Conservation (phyloP, 768 basidiomycete genomes). For the Panus rudis region DNA sequence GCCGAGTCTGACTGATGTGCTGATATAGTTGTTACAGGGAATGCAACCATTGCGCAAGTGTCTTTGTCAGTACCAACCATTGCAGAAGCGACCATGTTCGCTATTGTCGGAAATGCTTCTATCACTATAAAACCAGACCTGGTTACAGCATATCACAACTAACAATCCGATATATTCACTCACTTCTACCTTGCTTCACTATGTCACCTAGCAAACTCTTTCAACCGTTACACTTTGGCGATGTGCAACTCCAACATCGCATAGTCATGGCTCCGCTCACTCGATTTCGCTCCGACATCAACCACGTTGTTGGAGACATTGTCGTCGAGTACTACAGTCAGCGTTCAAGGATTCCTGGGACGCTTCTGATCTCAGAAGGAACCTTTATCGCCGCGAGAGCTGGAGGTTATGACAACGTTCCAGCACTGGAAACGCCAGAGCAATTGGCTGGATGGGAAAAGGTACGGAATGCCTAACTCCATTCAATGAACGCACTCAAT, state of each 20-base stretch:
- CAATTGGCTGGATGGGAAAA: slow-evolving; percentile 49
- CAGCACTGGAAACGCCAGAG: slow-evolving; percentile 58
- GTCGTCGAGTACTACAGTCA: slow-evolving; percentile 42
- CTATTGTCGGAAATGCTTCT: too few species aligned
- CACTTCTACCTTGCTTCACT: too few species aligned
- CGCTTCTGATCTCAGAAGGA: slow-evolving; percentile 51
- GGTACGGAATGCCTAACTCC: slow-evolving; percentile 21
- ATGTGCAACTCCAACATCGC: slow-evolving; percentile 37
- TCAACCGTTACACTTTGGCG: slow-evolving; percentile 39
- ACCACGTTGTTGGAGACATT: slow-evolving; percentile 31
- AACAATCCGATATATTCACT: too few species aligned
- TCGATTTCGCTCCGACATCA: slow-evolving; percentile 31
- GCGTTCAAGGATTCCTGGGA: slow-evolving; percentile 40
- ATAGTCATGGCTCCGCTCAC: slow-evolving; percentile 51
- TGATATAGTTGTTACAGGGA: too few species aligned
- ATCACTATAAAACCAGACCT: too few species aligned
- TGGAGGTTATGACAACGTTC: slow-evolving; percentile 42
- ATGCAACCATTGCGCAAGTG: too few species aligned
- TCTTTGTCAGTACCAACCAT: too few species aligned
- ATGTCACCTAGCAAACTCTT: slow-evolving; percentile 29
- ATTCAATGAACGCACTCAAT: too few species aligned
- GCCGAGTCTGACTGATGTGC: too few species aligned
- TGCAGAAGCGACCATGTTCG: too few species aligned
- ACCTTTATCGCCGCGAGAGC: slow-evolving; percentile 45
- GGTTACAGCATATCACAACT: too few species aligned